Percentiles rank a stretch among this genome's conserved stretches.
phyloP scores from a whole-genome alignment of 129 eudicot genomes.

The Artemisia tridentata region DNA sequence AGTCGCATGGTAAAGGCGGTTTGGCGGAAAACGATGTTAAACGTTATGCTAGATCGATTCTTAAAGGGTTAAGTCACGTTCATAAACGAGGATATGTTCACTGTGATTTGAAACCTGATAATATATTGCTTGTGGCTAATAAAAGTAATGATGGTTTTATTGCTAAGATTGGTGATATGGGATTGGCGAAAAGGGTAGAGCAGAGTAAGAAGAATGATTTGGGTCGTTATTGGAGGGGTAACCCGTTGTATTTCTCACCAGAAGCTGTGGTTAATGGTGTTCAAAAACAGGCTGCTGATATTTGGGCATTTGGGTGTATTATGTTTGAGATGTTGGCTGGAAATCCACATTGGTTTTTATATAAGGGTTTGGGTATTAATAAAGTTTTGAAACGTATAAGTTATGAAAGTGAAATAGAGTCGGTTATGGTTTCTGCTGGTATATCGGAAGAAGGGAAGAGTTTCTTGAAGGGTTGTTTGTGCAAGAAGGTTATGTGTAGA shows the following conservation, averaged over 20 bases:
- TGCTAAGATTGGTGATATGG: conserved; percentile 80
- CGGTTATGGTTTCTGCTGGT: conserved; percentile 32
- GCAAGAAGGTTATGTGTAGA: conserved; percentile 49
- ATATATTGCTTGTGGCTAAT: conserved; percentile 50
- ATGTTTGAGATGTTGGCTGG: conserved; percentile 78
- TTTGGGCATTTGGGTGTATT: conserved; percentile 78
- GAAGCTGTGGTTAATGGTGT: conserved; percentile 49
- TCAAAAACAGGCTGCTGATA: conserved; percentile 59
- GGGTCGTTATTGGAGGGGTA: too few relatives aligned
- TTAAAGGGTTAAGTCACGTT: conserved; percentile 50
- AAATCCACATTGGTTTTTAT: conserved; percentile 43
- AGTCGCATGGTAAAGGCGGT: conserved; percentile 37
- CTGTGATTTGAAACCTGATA: conserved; percentile 75
- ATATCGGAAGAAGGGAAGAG: conserved; percentile 48
- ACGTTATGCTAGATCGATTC: conserved; percentile 46
- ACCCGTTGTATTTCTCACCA: conserved; percentile 55
- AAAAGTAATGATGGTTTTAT: conserved; percentile 13
- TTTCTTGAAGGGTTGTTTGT: conserved; percentile 72
- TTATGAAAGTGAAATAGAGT: conserved; percentile 29
- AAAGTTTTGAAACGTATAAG: conserved; percentile 43
- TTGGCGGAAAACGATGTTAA: conserved; percentile 51
- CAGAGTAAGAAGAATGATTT: conserved; percentile 39
- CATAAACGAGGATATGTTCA: conserved; percentile 71
- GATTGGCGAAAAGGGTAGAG: conserved; percentile 59
- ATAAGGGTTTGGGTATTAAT: conserved; percentile 27